Base-by-base conservation (phyloP, 768 basidiomycete species). In the Naematelia aurantialba region DNA sequence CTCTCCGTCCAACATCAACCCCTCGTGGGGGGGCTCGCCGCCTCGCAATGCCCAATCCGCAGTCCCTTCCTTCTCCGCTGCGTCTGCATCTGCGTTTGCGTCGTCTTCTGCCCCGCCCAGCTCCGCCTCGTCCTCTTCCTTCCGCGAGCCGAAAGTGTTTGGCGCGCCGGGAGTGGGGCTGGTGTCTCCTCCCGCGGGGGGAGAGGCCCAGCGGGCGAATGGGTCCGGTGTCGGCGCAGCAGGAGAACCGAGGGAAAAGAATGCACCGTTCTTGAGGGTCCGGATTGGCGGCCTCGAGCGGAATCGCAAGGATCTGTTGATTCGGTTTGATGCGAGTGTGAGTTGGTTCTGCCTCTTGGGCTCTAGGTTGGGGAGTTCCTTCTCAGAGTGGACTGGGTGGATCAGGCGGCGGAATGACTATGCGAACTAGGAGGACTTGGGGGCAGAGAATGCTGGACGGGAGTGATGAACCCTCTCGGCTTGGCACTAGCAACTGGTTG, bases 261-360 rank as follows among this genome's bases (percentile, higher is more conserved):
- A 58, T 51, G 42, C 39, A 45, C 55, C 69, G n/a, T 96, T 90
- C 76, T 81, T 99, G 60, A 82, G 90, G 72, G 89, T 94, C 48
- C 82, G 91, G 72, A 88, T 99, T 62, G 88, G 89, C 17, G 89
- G 87, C 13, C 76, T 99, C 71, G 96, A 99, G 78, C 84, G 96
- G 78, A 97, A 98, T 80, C 82, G 91, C 78, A 83, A 93, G 69
- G 96, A 99, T 72, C 87, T 96, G 62, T 84, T 97, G 73, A 82
- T 99, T 73, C 87, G 90, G 73, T 85, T 99, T 62, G 96, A 99
- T 77, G 92, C 91, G 14, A 91, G 94, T 83, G 94, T 93, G 68
- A 67, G 83, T 78, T 17, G 34, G 52, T 52, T 19, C n/a, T n/a
- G n/a, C n/a, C n/a, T n/a, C 25, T 11, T 52, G 10, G n/a, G 19